Conservation (phyloP, 176 grass and related monocot species). For the Rhynchospora breviuscula region DNA sequence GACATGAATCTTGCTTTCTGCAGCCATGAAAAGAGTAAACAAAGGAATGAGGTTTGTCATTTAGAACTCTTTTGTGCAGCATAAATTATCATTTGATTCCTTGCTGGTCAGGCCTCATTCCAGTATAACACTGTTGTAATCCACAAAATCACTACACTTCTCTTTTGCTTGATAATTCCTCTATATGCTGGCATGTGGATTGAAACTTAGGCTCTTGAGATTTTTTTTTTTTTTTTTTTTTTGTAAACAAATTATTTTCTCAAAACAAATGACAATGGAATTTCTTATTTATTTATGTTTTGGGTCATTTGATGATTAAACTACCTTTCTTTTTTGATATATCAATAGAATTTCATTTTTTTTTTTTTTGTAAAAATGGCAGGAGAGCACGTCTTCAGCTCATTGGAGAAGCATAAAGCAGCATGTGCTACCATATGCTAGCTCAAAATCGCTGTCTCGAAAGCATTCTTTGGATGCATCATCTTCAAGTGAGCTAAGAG, state of each 20-base stretch:
- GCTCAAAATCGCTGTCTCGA: constrained; percentile 59
- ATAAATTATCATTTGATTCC: neutral
- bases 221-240: neutral
- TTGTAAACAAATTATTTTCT: neutral
- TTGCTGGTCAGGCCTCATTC: neutral
- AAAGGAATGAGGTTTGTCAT: constrained; percentile 67
- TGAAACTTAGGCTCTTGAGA: neutral
- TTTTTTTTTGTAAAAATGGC: neutral
- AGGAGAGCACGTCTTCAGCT: constrained; percentile 52
- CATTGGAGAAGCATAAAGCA: constrained; percentile 86
- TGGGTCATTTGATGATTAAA: neutral
- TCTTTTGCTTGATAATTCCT: neutral
- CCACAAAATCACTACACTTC: neutral
- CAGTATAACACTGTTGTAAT: neutral
- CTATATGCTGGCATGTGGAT: neutral
- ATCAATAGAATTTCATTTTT: neutral
- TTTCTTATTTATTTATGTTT: neutral
- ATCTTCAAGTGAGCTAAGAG: constrained; percentile 46
- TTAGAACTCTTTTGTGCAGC: neutral
- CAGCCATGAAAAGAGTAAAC: constrained; percentile 86
- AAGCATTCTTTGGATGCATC: constrained; percentile 61
- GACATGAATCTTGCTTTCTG: constrained; percentile 83
- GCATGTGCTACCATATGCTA: constrained; percentile 57
- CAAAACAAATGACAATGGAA: neutral
- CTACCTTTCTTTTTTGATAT: neutral